Conservation (phyloP, 2,329 filamentous ascomycete species). For the Colletotrichum lindemuthianum region DNA sequence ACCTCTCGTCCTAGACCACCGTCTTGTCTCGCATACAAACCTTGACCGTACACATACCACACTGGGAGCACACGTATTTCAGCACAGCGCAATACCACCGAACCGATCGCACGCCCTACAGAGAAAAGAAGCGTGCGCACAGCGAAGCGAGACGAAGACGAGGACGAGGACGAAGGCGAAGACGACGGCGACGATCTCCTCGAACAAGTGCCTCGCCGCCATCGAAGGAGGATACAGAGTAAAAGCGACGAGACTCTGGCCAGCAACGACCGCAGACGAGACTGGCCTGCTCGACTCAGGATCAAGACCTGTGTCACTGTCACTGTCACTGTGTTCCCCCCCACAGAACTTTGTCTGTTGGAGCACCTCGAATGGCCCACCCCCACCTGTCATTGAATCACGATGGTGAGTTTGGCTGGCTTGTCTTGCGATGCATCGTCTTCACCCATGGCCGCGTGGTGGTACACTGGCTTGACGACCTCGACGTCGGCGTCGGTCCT, state of each 20-base stretch:
- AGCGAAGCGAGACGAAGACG: not conserved
- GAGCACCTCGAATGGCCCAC: slow-evolving; percentile 34
- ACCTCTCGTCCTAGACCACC: not conserved
- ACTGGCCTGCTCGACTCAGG: slow-evolving; percentile 10
- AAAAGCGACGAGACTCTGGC: not conserved
- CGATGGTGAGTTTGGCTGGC: slow-evolving; percentile 24
- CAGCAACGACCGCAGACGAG: too few species aligned
- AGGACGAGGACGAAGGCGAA: too few species aligned
- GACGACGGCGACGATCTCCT: not conserved
- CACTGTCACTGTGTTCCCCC: slow-evolving; percentile 14
- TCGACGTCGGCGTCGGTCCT: not conserved
- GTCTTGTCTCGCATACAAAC: not conserved
- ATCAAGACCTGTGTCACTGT: slow-evolving; percentile 2
- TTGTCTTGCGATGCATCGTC: slow-evolving; percentile 3
- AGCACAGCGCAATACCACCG: too few species aligned
- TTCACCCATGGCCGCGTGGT: slow-evolving; percentile 17
- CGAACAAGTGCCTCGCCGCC: too few species aligned
- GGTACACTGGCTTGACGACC: too few species aligned
- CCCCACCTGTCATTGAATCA: slow-evolving; percentile 30
- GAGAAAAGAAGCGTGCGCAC: not conserved
- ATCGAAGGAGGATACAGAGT: too few species aligned
- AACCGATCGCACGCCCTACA: not conserved
- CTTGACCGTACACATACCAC: too few species aligned
- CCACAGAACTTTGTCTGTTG: slow-evolving; percentile 31
- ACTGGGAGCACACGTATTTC: too few species aligned